Evolutionary conservation across 148 eudicot species (phyloP).

Genomic region (Euryodendron excelsum): DNA sequence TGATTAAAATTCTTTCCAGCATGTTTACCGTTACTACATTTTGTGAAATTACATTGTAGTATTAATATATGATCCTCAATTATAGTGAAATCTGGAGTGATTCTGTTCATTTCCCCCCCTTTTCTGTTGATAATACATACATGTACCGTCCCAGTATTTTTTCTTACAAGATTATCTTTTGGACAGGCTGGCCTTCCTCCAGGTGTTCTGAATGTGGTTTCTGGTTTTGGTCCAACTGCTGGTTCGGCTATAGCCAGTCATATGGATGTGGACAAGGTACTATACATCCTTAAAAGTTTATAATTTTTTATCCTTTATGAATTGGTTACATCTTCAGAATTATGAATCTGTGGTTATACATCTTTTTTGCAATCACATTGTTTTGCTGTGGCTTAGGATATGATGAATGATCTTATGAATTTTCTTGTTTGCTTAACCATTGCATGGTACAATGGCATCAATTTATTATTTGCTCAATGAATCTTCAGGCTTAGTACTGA

Average conservation of each 20-base stretch:
- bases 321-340: neutral
- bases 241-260: constrained; percentile 60
- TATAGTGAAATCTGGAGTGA: neutral
- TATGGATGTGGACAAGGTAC: constrained; percentile 70
- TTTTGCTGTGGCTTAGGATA: neutral
- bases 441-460: neutral
- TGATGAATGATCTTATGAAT: neutral
- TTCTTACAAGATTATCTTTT: constrained; percentile 6
- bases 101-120: neutral
- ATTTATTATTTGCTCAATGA: neutral
- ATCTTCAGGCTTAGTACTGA: neutral
- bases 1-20: neutral
- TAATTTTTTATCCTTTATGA: too few species aligned
- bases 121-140: neutral
- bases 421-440: constrained; percentile 3
- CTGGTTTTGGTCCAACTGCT: constrained; percentile 65
- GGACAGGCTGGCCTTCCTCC: constrained; percentile 60
- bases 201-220: constrained; percentile 61
- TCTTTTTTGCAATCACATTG: constrained; percentile 4
- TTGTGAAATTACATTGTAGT: neutral
- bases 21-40: neutral
- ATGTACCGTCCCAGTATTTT: neutral
- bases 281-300: neutral
- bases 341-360: neutral
- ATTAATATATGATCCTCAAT: neutral